A percentile compares a stretch with the other conserved stretches of the same genome.
phyloP scores from a whole-genome alignment of 768 basidiomycete genomes.

The Dioszegia crocea region DNA sequence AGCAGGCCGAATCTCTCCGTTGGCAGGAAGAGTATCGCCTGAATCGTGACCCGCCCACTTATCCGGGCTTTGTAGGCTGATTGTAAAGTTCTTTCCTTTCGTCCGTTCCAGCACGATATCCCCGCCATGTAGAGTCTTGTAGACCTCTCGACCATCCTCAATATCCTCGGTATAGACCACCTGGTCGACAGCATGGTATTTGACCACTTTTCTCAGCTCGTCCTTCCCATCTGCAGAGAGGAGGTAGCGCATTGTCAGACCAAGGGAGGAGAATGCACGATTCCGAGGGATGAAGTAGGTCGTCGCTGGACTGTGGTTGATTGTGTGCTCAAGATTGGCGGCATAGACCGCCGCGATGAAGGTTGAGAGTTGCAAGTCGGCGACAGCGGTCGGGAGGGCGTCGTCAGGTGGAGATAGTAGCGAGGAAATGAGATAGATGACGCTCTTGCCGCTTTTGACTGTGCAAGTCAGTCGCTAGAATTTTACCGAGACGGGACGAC shows the following conservation, averaged over 20 bases:
- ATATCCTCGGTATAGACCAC: conserved; percentile 65
- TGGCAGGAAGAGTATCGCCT: conserved; percentile 37
- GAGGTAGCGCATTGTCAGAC: conserved; percentile 82
- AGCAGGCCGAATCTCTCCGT: conserved; percentile 49
- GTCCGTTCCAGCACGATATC: conserved; percentile 66
- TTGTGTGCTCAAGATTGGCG: conserved; percentile 67
- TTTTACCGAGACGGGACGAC: too few species aligned
- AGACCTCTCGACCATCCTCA: conserved; percentile 43
- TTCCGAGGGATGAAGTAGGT: conserved; percentile 87
- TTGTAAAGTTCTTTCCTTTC: conserved; percentile 54
- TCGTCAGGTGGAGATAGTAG: conserved; percentile 78
- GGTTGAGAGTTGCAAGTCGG: conserved; percentile 75
- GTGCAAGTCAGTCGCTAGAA: too few species aligned
- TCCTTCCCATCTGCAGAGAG: conserved; percentile 66
- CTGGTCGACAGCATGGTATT: conserved; percentile 76
- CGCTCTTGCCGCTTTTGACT: conserved; percentile 71
- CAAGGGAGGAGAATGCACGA: conserved; percentile 78
- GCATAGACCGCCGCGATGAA: conserved; percentile 89
- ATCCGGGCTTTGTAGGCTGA: conserved; percentile 42
- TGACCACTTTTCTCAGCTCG: conserved; percentile 75
- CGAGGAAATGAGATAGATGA: conserved; percentile 84
- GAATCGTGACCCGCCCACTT: conserved; percentile 39
- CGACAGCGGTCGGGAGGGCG: conserved; percentile 72
- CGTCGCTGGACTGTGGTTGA: conserved; percentile 65
- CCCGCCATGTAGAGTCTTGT: conserved; percentile 77